These are phyloP conservation scores for Mitragyna speciosa DNA, from an alignment of 257 asterid genomes.

Conservation along the genomic window DNA sequence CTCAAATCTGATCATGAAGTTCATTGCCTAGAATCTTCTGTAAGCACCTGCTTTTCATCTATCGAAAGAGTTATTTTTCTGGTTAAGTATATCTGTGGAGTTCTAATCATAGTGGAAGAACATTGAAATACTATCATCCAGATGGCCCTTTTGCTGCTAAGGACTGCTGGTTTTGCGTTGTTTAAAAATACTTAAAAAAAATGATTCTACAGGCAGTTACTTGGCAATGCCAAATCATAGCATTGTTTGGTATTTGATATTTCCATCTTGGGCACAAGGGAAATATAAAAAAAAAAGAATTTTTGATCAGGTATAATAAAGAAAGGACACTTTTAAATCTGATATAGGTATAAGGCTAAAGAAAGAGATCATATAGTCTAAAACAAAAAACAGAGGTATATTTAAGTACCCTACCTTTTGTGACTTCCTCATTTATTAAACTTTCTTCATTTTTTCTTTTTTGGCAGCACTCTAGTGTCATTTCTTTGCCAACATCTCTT, in stretches of 20 bases:
- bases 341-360: too few relatives aligned
- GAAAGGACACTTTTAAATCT: neutral
- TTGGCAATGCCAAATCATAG: neutral
- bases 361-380: neutral
- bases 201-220: neutral
- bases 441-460: neutral
- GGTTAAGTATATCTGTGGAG: neutral
- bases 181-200: neutral
- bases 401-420: neutral
- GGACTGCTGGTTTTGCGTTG: neutral
- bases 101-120: too few relatives aligned
- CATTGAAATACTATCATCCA: neutral
- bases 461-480: neutral
- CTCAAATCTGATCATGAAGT: constrained; percentile 41
- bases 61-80: neutral
- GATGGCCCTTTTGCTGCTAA: neutral
- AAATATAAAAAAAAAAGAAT: neutral
- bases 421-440: neutral
- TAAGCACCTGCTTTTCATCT: constrained; percentile 33
- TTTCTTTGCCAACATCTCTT: neutral
- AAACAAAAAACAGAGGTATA: neutral
- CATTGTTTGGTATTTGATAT: neutral
- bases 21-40: constrained; percentile 48
- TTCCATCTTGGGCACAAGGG: neutral
- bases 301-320: too few relatives aligned